Base-by-base conservation (phyloP, 2,329 filamentous ascomycete genomes). In the Pseudocercospora fuligena region DNA sequence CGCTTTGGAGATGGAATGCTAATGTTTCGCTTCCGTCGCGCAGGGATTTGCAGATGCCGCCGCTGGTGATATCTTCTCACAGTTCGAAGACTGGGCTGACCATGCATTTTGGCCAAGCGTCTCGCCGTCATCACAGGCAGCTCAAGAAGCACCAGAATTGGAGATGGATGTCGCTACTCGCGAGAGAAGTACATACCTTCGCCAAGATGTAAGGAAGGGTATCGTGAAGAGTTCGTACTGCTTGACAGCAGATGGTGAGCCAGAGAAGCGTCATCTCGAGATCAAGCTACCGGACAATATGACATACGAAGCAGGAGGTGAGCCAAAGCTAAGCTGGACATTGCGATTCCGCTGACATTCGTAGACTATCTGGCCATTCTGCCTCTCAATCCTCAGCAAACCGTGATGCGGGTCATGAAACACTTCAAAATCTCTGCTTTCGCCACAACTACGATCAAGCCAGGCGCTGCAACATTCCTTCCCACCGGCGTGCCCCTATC, bases 321-420 rank as follows among this genome's bases (percentile, higher is more conserved):
- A 49, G 46, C 21, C 16, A 49, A 11, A 36, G 1, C 16, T 36
- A 8, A 1, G 5, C 33, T 4, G 6, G 3, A 16, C 33, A 12
- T 14, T 36, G 33, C 11, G 11, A 16, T 36, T 11, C n/a, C 21
- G 21, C 46, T 49, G 21, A 49, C 46, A 11, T 9, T 21, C 46
- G 8, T 12, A 49, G 92, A 94, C 74, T 94, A 94, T 75, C 84
- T 94, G 0, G 89, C 90, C 0, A 66, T 76, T 2, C 69, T 73
- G 1, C 91, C 92, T 0, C 79, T 92, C 31, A 94, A 94, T 75
- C 87, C 88, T 1, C 83, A 83, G 56, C 79, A 84, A 31, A 87
- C 82, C 11, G 85, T 94, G 2, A 82, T 83, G 3, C 84, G 90
- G 8, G 90, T 86, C 0, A 87, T 93, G 78, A 80, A 80, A 19